These are phyloP conservation scores for Glomus cerebriforme DNA, from an alignment of 192 early-diverging fungal species.

Conservation along the genomic window DNA sequence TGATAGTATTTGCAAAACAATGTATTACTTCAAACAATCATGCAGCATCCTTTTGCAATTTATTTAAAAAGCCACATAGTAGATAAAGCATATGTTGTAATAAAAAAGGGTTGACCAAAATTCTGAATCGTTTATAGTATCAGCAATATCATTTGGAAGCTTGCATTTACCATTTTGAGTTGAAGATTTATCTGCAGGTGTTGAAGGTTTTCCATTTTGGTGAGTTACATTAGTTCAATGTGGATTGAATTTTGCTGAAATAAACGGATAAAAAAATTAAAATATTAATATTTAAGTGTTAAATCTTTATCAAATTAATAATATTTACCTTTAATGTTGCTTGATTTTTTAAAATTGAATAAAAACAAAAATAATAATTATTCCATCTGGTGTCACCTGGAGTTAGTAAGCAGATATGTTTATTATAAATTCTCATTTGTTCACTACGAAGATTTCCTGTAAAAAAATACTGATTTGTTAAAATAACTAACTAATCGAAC, in stretches of 20 bases:
- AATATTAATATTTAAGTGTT: background rate
- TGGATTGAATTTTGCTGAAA: background rate
- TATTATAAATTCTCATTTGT: background rate
- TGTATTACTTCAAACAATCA: conserved; percentile 7
- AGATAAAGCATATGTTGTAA: conserved; percentile 12
- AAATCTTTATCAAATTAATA: background rate
- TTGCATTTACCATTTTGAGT: background rate
- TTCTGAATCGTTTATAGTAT: conserved; percentile 14
- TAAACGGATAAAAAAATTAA: background rate
- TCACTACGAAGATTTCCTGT: background rate
- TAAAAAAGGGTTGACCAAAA: background rate
- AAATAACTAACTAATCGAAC: background rate
- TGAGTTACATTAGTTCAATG: background rate
- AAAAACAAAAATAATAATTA: background rate
- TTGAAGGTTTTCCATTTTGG: background rate
- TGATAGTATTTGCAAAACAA: background rate
- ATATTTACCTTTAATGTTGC: background rate
- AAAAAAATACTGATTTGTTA: too few relatives aligned
- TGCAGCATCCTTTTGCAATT: conserved; percentile 15
- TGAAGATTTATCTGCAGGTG: background rate
- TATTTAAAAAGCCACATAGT: background rate
- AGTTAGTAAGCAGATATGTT: background rate
- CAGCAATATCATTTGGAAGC: background rate
- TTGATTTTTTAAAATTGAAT: background rate
- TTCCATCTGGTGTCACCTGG: background rate